Base-by-base conservation (phyloP, 805 yeast genomes). In the Starmerella potacharoeniae region DNA sequence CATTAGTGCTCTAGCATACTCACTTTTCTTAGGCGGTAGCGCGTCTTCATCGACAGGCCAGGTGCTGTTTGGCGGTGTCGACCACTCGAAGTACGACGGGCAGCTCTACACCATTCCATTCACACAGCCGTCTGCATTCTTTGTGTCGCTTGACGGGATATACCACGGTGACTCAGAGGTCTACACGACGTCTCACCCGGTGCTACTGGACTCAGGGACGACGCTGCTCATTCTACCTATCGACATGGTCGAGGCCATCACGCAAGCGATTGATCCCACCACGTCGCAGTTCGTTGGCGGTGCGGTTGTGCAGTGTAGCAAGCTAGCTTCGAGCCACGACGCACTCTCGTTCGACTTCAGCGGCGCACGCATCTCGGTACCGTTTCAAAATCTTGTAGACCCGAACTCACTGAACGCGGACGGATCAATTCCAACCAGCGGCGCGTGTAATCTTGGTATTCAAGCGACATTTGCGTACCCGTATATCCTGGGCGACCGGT, bases 401-500 rank as follows among this genome's bases (percentile, higher is more conserved):
- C 49, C 50, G 16, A 5, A n/a, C 43, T 36, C 46, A 11, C 28
- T 37, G n/a, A 49, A 34, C 42, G 35, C 16, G 2, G 51, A 49
- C 29, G 55, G 54, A 14, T 14, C 44, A 2, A 46, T 47, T 10
- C 56, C 53, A 10, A 34, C 30, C 3, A 37, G 45, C 28, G 55
- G 55, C 5, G 42, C 66, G 70, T 55, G 56, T 31, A 30, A 42
- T 9, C 50, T 54, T 5, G 54, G 47, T 2, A 43, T 54, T 28
- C 51, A 54, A 16, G n/a, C 31, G 9, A 22, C 47, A 5, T 9
- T 31, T 8, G 31, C 30, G 2, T 72, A 22, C 34, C 11, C 30
- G 22, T 31, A 63, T 34, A 72, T 81, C 53, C 70, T 84, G 36
- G 91, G 91, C 14, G 88, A 83, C 65, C 74, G 77, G 51, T 77